These are phyloP conservation scores for Melanomma pulvis-pyrius DNA, from an alignment of 495 filamentous ascomycete genomes.

Conservation along the genomic window DNA sequence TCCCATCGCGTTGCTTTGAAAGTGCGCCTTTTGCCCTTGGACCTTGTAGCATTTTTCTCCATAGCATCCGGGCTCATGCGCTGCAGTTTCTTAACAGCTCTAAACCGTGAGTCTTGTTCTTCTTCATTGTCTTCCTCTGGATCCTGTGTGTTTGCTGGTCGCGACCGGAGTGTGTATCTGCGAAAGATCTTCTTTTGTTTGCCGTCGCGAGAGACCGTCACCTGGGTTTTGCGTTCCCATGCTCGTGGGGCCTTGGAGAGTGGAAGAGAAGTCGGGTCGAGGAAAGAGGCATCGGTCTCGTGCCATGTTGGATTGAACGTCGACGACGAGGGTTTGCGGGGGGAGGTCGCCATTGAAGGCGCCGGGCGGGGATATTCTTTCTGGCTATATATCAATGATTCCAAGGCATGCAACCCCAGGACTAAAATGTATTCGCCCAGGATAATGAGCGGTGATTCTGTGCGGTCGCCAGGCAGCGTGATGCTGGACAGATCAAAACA, in stretches of 20 bases:
- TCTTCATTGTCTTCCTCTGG: constrained; percentile 18
- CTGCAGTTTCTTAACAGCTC: constrained; percentile 35
- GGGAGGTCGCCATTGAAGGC: constrained; percentile 30
- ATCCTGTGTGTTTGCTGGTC: constrained; percentile 1
- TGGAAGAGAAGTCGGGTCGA: constrained; percentile 39
- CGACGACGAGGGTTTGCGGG: constrained; percentile 19
- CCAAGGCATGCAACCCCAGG: neutral
- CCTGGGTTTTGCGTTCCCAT: constrained; percentile 45
- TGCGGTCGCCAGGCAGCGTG: constrained; percentile 10
- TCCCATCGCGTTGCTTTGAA: constrained; percentile 33
- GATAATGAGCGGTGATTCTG: neutral
- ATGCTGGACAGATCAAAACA: constrained; percentile 3
- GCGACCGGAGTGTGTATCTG: constrained; percentile 35
- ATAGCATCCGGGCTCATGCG: constrained; percentile 12
- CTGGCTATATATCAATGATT: constrained; percentile 2
- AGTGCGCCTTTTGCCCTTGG: constrained; percentile 14
- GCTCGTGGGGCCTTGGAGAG: constrained; percentile 40
- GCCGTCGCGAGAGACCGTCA: constrained; percentile 32
- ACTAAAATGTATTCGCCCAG: neutral
- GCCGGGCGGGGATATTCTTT: neutral
- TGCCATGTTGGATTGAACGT: constrained; percentile 36
- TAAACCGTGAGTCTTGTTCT: constrained; percentile 6
- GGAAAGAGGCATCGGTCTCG: constrained; percentile 35
- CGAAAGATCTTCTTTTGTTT: constrained; percentile 46
- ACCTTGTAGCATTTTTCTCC: neutral